Conservation (phyloP, 2,329 filamentous ascomycete species). For the Epichloe sylvatica region DNA sequence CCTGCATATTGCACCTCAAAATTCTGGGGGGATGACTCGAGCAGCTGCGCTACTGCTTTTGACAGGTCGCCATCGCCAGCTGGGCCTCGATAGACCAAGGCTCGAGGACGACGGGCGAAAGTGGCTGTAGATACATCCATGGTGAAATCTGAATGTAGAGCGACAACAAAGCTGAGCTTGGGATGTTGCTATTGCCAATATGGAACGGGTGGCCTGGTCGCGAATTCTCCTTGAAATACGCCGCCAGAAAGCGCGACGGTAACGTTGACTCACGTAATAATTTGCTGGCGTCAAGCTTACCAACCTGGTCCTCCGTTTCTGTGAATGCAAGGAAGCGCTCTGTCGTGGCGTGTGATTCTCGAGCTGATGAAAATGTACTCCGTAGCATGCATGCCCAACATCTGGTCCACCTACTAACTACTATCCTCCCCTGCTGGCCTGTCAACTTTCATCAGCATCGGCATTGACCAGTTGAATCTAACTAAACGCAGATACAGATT, state of each 20-base stretch:
- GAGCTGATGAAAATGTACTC: not conserved
- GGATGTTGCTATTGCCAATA: not conserved
- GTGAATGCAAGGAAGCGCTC: not conserved
- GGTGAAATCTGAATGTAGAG: not conserved
- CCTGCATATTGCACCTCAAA: conserved; percentile 12
- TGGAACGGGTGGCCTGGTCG: not conserved
- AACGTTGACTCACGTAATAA: not conserved
- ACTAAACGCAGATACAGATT: not conserved
- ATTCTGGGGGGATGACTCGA: conserved; percentile 9
- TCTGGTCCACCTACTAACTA: not conserved
- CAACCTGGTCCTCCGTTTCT: not conserved
- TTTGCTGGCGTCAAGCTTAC: not conserved
- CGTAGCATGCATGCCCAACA: not conserved
- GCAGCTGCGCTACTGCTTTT: conserved; percentile 10
- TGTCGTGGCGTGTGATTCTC: not conserved
- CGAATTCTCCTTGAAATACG: not conserved
- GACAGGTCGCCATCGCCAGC: conserved; percentile 9
- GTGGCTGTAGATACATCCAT: not conserved
- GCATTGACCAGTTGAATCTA: not conserved
- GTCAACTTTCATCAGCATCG: not conserved
- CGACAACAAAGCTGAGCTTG: not conserved
- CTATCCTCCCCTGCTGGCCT: not conserved
- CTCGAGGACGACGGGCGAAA: conserved; percentile 3
- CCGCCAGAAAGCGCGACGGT: not conserved
- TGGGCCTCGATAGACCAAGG: conserved; percentile 13